phyloP scores from a whole-genome alignment of 140 eudicot species.

The Stevia rebaudiana region DNA sequence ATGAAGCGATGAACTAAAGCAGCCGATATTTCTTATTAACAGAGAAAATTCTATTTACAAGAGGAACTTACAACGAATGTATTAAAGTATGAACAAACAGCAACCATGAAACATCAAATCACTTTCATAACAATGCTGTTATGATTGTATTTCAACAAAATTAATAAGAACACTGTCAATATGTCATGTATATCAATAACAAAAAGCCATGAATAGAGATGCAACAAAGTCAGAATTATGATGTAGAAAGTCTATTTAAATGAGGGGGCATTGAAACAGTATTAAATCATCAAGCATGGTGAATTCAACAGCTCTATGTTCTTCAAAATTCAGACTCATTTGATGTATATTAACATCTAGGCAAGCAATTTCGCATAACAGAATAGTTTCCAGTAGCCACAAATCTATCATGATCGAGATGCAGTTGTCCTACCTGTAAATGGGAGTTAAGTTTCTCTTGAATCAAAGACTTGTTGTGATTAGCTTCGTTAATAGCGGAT shows the following conservation, averaged over 20 bases:
- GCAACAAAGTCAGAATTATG: too few species aligned
- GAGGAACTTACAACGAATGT: background rate
- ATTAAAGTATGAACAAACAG: background rate
- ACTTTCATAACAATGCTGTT: too few species aligned
- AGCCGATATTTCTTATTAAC: too few species aligned
- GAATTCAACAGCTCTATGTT: background rate
- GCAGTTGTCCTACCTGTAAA: slow-evolving; percentile 43
- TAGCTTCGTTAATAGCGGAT: slow-evolving; percentile 66
- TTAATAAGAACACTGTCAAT: background rate
- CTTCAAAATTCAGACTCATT: slow-evolving; percentile 6
- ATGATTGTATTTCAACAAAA: slow-evolving; percentile 7
- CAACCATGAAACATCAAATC: slow-evolving; percentile 8
- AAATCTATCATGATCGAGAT: background rate
- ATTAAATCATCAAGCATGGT: too few species aligned
- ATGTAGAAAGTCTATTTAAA: too few species aligned
- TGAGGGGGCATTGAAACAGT: too few species aligned
- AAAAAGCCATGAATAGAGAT: too few species aligned
- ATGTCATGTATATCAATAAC: background rate
- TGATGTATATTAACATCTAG: background rate
- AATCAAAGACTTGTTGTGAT: slow-evolving; percentile 38
- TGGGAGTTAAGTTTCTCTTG: slow-evolving; percentile 48
- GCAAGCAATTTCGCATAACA: background rate
- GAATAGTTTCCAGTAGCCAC: background rate
- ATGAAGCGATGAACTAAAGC: too few species aligned
- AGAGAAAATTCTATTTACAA: background rate